Conservation (phyloP, 495 filamentous ascomycete genomes). For the Amniculicola lignicola region DNA sequence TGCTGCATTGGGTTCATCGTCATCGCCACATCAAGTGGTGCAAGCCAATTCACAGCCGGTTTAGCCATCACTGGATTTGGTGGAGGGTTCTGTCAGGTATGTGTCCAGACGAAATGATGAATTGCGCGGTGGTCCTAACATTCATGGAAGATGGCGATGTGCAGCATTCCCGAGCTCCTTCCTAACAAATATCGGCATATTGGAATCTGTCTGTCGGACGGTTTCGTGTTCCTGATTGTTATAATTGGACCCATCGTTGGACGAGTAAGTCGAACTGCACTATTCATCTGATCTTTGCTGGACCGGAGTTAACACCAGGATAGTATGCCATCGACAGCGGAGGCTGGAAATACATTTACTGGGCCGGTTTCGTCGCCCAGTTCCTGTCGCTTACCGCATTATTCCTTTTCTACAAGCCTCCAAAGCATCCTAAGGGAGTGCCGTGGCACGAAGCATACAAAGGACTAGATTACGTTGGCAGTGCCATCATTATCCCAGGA, state of each 20-base stretch:
- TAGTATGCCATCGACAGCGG: conserved; percentile 28
- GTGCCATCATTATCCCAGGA: conserved; percentile 34
- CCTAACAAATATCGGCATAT: conserved; percentile 35
- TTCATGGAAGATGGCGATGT: conserved; percentile 32
- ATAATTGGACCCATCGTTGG: conserved; percentile 33
- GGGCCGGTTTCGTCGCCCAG: conserved; percentile 29
- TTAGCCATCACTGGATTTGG: conserved; percentile 37
- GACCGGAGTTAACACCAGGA: no score
- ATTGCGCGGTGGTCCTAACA: no score
- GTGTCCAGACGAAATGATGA: no score
- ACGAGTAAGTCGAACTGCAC: conserved; percentile 8
- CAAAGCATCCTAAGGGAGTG: conserved; percentile 38
- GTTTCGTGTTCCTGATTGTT: conserved; percentile 31
- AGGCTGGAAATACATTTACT: conserved; percentile 35
- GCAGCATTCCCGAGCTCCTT: conserved; percentile 30
- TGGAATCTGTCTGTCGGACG: conserved; percentile 29
- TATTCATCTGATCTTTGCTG: not conserved
- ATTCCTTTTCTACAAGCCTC: conserved; percentile 33
- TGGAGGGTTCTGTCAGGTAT: conserved; percentile 34
- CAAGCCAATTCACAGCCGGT: conserved; percentile 33
- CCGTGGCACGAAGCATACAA: conserved; percentile 36
- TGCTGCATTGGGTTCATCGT: conserved; percentile 36
- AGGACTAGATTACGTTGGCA: conserved; percentile 40
- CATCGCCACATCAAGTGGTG: conserved; percentile 22
- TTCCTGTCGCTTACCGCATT: conserved; percentile 29